Evolutionary conservation across 345 rosid species (phyloP).

Genomic region (Rhizophora apiculata): DNA sequence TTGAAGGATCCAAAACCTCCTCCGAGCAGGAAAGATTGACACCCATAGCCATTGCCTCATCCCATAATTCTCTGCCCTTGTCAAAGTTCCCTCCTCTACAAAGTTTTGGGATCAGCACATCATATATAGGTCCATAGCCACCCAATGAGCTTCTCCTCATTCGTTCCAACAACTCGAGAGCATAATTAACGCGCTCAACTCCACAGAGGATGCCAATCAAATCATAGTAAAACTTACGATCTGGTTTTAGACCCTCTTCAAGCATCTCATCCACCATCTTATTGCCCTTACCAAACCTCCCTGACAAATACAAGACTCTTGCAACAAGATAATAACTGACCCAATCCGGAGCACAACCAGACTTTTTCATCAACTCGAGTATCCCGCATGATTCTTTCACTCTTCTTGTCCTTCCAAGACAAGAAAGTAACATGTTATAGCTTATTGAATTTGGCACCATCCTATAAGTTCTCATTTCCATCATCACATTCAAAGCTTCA

Average conservation of each 20-base stretch:
- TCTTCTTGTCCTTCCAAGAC: constrained; percentile 70
- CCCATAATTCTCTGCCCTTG: constrained; percentile 74
- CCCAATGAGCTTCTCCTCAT: constrained; percentile 63
- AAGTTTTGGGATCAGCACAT: constrained; percentile 71
- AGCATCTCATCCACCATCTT: constrained; percentile 73
- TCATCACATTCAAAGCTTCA: constrained; percentile 80
- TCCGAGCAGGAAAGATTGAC: constrained; percentile 40
- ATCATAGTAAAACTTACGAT: constrained; percentile 63
- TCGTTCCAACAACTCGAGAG: constrained; percentile 58
- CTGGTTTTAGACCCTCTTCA: constrained; percentile 49
- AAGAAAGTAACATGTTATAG: constrained; percentile 74
- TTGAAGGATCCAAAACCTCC: constrained; percentile 50
- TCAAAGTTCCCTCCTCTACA: constrained; percentile 71
- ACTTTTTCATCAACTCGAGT: constrained; percentile 65
- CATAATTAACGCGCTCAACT: constrained; percentile 63
- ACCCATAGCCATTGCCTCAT: constrained; percentile 53
- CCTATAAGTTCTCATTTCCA: constrained; percentile 67
- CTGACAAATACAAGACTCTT: constrained; percentile 65
- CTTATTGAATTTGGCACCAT: constrained; percentile 58
- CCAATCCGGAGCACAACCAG: constrained; percentile 61
- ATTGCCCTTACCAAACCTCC: constrained; percentile 83
- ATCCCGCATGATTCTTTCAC: constrained; percentile 66
- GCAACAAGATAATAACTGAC: constrained; percentile 75
- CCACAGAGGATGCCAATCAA: constrained; percentile 80
- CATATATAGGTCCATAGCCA: constrained; percentile 67